Conservation (phyloP, 257 asterid species). For the Solanum paucissectum region DNA sequence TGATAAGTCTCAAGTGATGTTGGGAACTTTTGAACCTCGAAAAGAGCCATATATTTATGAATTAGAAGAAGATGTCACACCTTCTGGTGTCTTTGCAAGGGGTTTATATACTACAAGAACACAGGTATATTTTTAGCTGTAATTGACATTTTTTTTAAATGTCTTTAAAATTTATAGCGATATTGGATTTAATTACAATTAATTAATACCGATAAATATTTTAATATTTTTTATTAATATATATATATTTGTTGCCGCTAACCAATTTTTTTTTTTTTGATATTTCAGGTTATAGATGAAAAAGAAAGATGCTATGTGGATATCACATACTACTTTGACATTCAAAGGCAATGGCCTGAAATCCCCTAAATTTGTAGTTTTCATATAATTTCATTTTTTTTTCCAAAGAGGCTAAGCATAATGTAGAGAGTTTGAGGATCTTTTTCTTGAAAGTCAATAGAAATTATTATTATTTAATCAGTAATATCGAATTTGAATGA, state of each 20-base stretch:
- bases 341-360: slow-evolving; percentile 40
- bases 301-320: slow-evolving; percentile 36
- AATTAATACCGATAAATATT: no score
- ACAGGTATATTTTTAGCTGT: slow-evolving; percentile 14
- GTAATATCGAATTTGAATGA: not conserved
- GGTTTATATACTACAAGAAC: slow-evolving; percentile 46
- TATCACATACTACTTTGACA: slow-evolving; percentile 40
- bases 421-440: not conserved
- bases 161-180: rapidly evolving
- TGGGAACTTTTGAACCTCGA: slow-evolving; percentile 31
- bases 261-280: not conserved
- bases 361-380: not conserved
- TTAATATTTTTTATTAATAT: no score
- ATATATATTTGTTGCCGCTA: rapidly evolving
- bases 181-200: rapidly evolving
- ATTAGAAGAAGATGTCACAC: slow-evolving; percentile 36
- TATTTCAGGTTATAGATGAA: slow-evolving; percentile 29
- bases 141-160: no score
- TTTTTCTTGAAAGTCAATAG: not conserved
- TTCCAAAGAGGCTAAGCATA: not conserved
- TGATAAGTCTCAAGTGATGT: slow-evolving; percentile 21
- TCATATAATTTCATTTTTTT: not conserved
- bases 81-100: slow-evolving; percentile 38
- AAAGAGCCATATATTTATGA: slow-evolving; percentile 25
- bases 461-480: not conserved